Evolutionary conservation across 148 eudicot species (phyloP).

Genomic region (Rhododendron ovatum): DNA sequence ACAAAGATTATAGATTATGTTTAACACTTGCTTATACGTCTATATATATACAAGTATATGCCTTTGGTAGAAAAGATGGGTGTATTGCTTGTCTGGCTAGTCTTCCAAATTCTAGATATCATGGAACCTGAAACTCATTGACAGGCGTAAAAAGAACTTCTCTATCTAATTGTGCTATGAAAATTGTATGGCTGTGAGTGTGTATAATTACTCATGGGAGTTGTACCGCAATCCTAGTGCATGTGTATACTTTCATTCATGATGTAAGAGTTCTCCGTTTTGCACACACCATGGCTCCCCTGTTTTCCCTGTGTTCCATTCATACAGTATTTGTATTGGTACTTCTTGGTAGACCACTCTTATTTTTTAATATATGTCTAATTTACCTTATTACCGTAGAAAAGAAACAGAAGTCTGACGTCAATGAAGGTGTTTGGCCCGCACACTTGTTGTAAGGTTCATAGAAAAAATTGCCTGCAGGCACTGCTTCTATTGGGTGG

Average conservation of each 20-base stretch:
- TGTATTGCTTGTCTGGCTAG: background rate
- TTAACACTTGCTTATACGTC: background rate
- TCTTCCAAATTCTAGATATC: background rate
- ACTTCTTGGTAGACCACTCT: background rate
- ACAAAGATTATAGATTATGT: background rate
- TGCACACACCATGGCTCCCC: background rate
- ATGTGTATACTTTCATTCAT: background rate
- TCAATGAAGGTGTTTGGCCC: background rate
- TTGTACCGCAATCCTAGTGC: background rate
- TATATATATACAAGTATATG: background rate
- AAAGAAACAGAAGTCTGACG: background rate
- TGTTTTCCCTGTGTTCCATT: background rate
- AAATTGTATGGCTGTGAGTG: background rate
- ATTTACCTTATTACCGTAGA: background rate
- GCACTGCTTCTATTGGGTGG: background rate
- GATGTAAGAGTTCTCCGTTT: background rate
- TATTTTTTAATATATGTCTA: background rate
- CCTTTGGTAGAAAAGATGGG: background rate
- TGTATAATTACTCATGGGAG: background rate
- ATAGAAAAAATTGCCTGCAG: background rate
- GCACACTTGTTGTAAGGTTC: background rate
- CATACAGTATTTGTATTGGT: background rate
- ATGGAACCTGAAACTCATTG: conserved; percentile 1
- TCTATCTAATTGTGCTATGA: background rate
- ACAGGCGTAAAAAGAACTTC: background rate